Evolutionary conservation across 768 basidiomycete genomes (phyloP).

Genomic region (Ephemerocybe angulata): DNA sequence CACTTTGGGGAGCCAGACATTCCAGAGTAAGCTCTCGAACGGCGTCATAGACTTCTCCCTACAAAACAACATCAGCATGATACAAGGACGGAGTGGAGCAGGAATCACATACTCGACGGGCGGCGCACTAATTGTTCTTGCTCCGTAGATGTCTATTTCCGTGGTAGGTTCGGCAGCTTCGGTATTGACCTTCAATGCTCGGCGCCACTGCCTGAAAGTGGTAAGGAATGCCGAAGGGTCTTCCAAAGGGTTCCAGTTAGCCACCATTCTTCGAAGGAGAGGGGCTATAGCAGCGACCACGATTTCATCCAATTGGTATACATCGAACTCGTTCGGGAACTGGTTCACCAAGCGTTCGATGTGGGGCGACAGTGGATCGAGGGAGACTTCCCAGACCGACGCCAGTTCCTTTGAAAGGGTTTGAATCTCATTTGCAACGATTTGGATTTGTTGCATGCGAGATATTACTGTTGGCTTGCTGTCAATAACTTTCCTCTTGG

Average conservation of each 20-base stretch:
- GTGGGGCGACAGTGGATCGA: slow-evolving; percentile 68
- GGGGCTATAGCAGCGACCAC: slow-evolving; percentile 91
- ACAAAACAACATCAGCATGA: slow-evolving; percentile 8
- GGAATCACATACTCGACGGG: slow-evolving; percentile 33
- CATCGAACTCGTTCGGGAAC: slow-evolving; percentile 71
- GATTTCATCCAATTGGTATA: slow-evolving; percentile 82
- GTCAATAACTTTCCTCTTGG: background rate
- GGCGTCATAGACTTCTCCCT: slow-evolving; percentile 82
- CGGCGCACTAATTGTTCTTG: slow-evolving; percentile 29
- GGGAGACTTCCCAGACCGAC: slow-evolving; percentile 62
- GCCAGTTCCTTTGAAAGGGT: slow-evolving; percentile 60
- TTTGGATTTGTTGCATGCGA: slow-evolving; percentile 71
- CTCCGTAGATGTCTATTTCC: slow-evolving; percentile 59
- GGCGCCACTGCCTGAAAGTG: slow-evolving; percentile 67
- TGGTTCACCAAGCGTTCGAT: slow-evolving; percentile 71
- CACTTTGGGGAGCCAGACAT: slow-evolving; percentile 92
- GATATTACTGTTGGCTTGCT: slow-evolving; percentile 55
- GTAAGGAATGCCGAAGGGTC: slow-evolving; percentile 64
- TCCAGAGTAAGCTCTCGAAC: slow-evolving; percentile 93
- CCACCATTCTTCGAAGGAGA: slow-evolving; percentile 66
- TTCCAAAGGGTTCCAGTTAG: slow-evolving; percentile 80
- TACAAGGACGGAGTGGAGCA: background rate
- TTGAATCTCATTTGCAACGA: slow-evolving; percentile 71
- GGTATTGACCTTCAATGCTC: slow-evolving; percentile 57
- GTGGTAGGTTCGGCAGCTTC: slow-evolving; percentile 40